These are phyloP conservation scores for Margaritispora aquatica DNA, from an alignment of 495 filamentous ascomycete species.

Conservation along the genomic window DNA sequence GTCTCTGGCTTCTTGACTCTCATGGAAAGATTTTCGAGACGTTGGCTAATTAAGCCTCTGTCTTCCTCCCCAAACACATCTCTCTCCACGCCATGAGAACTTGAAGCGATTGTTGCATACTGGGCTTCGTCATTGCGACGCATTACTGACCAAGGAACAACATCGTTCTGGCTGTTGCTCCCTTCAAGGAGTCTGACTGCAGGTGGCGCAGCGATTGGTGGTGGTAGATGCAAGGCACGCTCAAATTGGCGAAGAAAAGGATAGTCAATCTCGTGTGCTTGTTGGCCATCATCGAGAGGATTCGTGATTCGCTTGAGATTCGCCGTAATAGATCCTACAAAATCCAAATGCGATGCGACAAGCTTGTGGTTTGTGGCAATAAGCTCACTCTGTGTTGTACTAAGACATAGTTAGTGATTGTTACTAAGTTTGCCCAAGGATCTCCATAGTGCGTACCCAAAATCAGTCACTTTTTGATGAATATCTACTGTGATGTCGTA, in stretches of 20 bases:
- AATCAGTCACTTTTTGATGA: slow-evolving; percentile 1
- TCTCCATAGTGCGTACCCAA: not conserved
- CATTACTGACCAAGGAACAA: not conserved
- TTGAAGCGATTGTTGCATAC: not conserved
- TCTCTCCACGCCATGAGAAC: not conserved
- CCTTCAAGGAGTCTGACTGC: slow-evolving; percentile 1
- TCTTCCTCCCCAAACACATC: slow-evolving; percentile 2
- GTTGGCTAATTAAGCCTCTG: slow-evolving; percentile 3
- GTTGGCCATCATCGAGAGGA: not conserved
- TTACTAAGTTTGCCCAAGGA: not conserved
- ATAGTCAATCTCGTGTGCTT: slow-evolving; percentile 10
- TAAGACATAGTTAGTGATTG: not conserved
- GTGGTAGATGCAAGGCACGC: slow-evolving; percentile 2
- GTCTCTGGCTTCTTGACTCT: slow-evolving; percentile 9
- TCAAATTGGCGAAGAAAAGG: slow-evolving; percentile 13
- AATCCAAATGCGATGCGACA: slow-evolving; percentile 9
- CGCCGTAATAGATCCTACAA: not conserved
- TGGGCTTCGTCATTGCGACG: not conserved
- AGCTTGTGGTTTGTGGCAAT: slow-evolving; percentile 10
- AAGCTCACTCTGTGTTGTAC: not conserved
- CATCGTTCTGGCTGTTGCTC: not conserved
- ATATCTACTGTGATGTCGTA: slow-evolving; percentile 3
- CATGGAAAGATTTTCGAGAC: slow-evolving; percentile 11
- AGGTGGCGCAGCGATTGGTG: slow-evolving; percentile 1
- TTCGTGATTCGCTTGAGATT: slow-evolving; percentile 13